These are phyloP conservation scores for Hirschioporus abietinus DNA, from an alignment of 768 basidiomycete species.

Conservation along the genomic window DNA sequence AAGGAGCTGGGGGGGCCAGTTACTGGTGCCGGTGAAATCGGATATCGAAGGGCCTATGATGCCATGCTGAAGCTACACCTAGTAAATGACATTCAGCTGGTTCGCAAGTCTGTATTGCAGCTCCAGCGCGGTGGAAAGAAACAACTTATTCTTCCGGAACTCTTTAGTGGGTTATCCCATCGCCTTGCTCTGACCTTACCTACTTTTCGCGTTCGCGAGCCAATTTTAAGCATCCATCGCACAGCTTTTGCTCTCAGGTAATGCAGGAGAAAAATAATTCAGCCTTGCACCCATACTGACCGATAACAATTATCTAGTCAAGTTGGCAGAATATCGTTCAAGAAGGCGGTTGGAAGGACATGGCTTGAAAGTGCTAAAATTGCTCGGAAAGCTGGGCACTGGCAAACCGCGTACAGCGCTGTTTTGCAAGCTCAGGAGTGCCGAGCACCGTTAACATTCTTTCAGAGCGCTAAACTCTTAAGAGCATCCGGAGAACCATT, in stretches of 20 bases:
- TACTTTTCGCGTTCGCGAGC: conserved; percentile 83
- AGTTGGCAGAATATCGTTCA: conserved; percentile 32
- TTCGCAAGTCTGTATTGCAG: conserved; percentile 27
- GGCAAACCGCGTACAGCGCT: conserved; percentile 96
- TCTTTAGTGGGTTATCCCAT: conserved; percentile 48
- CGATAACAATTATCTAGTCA: conserved; percentile 8
- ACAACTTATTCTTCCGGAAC: conserved; percentile 26
- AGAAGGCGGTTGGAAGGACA: conserved; percentile 65
- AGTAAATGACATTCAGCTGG: conserved; percentile 78
- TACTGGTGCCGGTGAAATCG: conserved; percentile 69
- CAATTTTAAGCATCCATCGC: conserved; percentile 83
- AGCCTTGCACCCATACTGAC: background rate
- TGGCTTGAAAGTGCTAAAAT: conserved; percentile 96
- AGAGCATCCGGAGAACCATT: conserved; percentile 75
- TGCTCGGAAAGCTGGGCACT: conserved; percentile 91
- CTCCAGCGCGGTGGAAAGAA: background rate
- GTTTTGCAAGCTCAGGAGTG: conserved; percentile 82
- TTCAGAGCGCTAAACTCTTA: conserved; percentile 86
- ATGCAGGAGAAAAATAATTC: conserved; percentile 16
- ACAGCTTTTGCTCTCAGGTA: conserved; percentile 76
- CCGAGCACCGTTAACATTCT: conserved; percentile 68
- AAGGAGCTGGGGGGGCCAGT: conserved; percentile 73
- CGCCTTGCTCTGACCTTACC: conserved; percentile 79
- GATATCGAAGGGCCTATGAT: conserved; percentile 85
- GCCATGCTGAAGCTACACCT: conserved; percentile 81